Conservation (phyloP, 202 grass and related monocot genomes). For the Cymbopogon flexuosus region DNA sequence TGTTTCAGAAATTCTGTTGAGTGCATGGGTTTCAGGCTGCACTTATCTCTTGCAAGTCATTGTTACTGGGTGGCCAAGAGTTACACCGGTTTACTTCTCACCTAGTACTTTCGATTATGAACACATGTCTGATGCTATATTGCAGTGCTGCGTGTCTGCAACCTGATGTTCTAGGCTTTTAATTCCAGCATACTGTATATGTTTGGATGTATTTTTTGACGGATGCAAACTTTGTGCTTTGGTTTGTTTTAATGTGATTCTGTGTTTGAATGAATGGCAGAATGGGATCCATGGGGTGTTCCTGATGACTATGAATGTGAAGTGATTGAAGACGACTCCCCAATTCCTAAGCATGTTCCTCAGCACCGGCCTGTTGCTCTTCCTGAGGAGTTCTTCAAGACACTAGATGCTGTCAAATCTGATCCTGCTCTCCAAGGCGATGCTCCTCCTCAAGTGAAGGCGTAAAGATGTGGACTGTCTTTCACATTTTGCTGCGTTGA, state of each 20-base stretch:
- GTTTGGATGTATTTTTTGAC: neutral
- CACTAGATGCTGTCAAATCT: constrained; percentile 56
- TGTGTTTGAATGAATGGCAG: constrained; percentile 43
- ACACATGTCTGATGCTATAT: neutral
- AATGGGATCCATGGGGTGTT: constrained; percentile 98
- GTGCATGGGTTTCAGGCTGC: neutral
- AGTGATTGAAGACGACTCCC: constrained; percentile 83
- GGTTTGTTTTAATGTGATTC: constrained; percentile 10
- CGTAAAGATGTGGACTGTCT: too few relatives aligned
- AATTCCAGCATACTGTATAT: neutral
- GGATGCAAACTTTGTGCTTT: neutral
- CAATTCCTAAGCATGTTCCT: constrained; percentile 89
- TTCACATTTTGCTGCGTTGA: constrained; percentile 29
- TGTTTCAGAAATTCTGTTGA: constrained; percentile 3
- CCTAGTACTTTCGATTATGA: neutral
- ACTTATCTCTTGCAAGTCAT: neutral
- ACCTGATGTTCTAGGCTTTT: neutral
- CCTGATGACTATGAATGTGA: constrained; percentile 91
- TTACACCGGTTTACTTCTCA: neutral
- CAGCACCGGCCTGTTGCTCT: constrained; percentile 69
- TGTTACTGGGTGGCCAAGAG: neutral
- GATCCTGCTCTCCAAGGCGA: constrained; percentile 50
- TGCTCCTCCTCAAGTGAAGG: constrained; percentile 55
- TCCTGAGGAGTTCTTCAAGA: constrained; percentile 90
- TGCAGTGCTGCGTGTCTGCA: neutral